Conservation (phyloP, 2,329 filamentous ascomycete genomes). For the Fusarium nelsonii region DNA sequence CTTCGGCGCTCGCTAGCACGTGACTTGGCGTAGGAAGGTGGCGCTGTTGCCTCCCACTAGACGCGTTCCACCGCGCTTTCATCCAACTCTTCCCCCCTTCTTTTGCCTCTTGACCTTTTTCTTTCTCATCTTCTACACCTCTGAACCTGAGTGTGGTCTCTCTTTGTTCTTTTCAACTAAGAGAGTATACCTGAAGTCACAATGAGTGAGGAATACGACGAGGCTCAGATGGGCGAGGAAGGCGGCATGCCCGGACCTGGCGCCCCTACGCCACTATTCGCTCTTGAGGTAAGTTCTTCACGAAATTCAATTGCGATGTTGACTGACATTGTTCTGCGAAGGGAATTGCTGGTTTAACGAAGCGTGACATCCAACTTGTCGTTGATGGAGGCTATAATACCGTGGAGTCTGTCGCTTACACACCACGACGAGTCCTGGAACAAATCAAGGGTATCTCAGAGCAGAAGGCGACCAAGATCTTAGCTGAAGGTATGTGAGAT, state of each 20-base stretch:
- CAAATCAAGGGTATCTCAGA: constrained; percentile 99
- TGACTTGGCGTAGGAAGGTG: constrained; percentile 55
- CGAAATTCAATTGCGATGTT: background rate
- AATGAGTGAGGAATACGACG: constrained; percentile 72
- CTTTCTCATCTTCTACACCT: background rate
- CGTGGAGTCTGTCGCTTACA: constrained; percentile 96
- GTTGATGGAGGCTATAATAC: constrained; percentile 95
- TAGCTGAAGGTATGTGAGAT: constrained; percentile 78
- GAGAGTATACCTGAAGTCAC: constrained; percentile 12
- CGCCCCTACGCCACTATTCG: constrained; percentile 88
- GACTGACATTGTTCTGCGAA: constrained; percentile 53
- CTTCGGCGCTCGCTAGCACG: constrained; percentile 41
- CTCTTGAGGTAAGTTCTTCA: constrained; percentile 77
- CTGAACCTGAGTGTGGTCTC: background rate
- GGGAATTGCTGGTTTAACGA: constrained; percentile 91
- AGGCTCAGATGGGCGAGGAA: constrained; percentile 75
- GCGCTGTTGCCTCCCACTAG: constrained; percentile 44
- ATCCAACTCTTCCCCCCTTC: constrained; percentile 41
- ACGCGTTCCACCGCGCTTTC: constrained; percentile 54
- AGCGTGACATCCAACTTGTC: constrained; percentile 92
- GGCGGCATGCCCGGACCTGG: constrained; percentile 82
- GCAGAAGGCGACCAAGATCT: constrained; percentile 91
- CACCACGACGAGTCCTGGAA: constrained; percentile 83
- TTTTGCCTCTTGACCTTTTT: constrained; percentile 27
- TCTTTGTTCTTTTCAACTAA: background rate